phyloP scores from a whole-genome alignment of 192 early-diverging fungal genomes.

The Fimicolochytrium jonesii region DNA sequence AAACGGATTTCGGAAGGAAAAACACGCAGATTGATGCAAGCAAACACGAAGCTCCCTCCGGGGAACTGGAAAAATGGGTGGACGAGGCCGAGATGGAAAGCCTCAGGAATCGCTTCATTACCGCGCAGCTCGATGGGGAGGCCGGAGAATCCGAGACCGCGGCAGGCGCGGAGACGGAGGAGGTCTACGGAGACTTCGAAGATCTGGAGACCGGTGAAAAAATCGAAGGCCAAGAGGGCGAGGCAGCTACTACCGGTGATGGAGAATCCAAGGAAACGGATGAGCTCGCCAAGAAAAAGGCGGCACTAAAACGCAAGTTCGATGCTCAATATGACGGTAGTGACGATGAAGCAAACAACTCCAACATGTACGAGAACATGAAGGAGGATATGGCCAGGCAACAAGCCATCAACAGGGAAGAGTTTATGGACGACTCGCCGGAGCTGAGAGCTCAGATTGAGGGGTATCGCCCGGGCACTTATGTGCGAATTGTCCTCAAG shows the following conservation, averaged over 20 bases:
- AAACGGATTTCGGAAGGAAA: constrained; percentile 15
- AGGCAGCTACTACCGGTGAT: constrained; percentile 21
- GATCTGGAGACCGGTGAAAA: constrained; percentile 67
- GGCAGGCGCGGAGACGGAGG: constrained; percentile 51
- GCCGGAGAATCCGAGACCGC: constrained; percentile 24
- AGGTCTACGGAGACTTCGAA: constrained; percentile 71
- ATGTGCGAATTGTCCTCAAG: constrained; percentile 86
- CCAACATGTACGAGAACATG: constrained; percentile 81
- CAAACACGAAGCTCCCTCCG: constrained; percentile 53
- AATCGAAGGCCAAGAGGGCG: constrained; percentile 30
- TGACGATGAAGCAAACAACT: constrained; percentile 65
- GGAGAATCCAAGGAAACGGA: constrained; percentile 38
- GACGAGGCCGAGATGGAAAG: constrained; percentile 62
- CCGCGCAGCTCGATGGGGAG: constrained; percentile 44
- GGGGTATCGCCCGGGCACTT: constrained; percentile 89
- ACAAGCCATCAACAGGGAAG: constrained; percentile 71
- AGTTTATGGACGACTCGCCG: constrained; percentile 82
- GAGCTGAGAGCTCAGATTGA: constrained; percentile 75
- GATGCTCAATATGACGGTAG: constrained; percentile 77
- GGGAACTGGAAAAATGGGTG: constrained; percentile 66
- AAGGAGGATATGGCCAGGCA: constrained; percentile 89
- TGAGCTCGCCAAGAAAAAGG: constrained; percentile 76
- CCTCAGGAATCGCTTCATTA: constrained; percentile 74
- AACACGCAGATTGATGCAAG: constrained; percentile 62
- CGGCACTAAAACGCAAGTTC: constrained; percentile 89